Percentiles rank a stretch among this genome's conserved stretches.
phyloP scores from a whole-genome alignment of 2,329 filamentous ascomycete genomes.

The Parafenestella ontariensis region DNA sequence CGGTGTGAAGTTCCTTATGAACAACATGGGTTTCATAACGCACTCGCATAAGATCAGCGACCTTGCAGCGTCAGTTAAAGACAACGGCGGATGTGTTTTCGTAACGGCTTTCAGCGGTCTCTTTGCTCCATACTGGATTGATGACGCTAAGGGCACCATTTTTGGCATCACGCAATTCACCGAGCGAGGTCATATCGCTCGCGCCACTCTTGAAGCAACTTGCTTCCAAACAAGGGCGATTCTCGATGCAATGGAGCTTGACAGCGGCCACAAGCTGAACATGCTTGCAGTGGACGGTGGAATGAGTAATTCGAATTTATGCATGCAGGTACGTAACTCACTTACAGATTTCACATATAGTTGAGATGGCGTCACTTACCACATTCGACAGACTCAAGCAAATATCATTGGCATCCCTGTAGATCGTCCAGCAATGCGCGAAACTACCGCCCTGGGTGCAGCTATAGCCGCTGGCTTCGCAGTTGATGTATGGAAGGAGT shows the following conservation, averaged over 20 bases:
- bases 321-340: slow-evolving; percentile 70
- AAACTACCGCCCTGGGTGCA: slow-evolving; percentile 87
- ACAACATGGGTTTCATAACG: slow-evolving; percentile 69
- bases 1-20: slow-evolving; percentile 73
- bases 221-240: slow-evolving; percentile 95
- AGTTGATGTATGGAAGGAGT: slow-evolving; percentile 76
- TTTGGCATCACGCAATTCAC: slow-evolving; percentile 89
- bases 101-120: slow-evolving; percentile 91
- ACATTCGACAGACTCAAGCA: slow-evolving; percentile 70
- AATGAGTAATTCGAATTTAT: slow-evolving; percentile 86
- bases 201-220: slow-evolving; percentile 87
- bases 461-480: slow-evolving; percentile 91
- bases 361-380: slow-evolving; percentile 18
- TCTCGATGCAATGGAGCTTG: slow-evolving; percentile 87
- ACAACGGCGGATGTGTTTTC: slow-evolving; percentile 84
- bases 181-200: slow-evolving; percentile 82
- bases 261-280: slow-evolving; percentile 77
- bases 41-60: slow-evolving; percentile 69
- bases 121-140: slow-evolving; percentile 94
- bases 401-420: slow-evolving; percentile 85
- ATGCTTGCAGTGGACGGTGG: slow-evolving; percentile 86
- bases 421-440: slow-evolving; percentile 84
- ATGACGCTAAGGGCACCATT: slow-evolving; percentile 84
- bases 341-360: not conserved
- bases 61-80: slow-evolving; percentile 68